Percentiles rank a stretch among this genome's conserved stretches.
Conservation (phyloP, 352 stramenopile species). For the Phytophthora citrophthora region DNA sequence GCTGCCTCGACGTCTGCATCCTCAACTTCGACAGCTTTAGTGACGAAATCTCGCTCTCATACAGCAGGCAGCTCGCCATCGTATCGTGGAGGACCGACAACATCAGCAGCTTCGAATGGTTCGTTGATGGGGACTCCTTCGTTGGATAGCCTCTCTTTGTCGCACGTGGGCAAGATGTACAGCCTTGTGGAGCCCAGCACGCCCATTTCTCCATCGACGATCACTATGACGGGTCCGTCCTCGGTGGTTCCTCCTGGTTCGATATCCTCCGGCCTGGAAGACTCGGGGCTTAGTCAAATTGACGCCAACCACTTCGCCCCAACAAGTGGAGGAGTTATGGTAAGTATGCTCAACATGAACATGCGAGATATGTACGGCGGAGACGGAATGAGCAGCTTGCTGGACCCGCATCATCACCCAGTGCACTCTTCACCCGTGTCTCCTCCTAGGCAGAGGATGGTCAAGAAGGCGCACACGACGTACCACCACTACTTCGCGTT, state of each 20-base stretch:
- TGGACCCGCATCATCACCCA: conserved; percentile 57
- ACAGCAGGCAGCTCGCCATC: conserved; percentile 26
- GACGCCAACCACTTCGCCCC: conserved; percentile 70
- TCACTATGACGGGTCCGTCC: conserved; percentile 45
- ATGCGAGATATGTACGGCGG: conserved; percentile 82
- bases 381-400: conserved; percentile 59
- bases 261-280: conserved; percentile 36
- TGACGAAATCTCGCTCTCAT: conserved; percentile 40
- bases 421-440: conserved; percentile 52
- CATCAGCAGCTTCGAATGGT: conserved; percentile 25
- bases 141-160: conserved; percentile 78
- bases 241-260: conserved; percentile 39
- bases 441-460: conserved; percentile 61
- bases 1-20: conserved; percentile 24
- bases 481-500: conserved; percentile 81
- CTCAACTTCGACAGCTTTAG: conserved; percentile 46
- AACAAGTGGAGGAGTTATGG: conserved; percentile 64
- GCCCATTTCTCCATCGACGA: conserved; percentile 53
- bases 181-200: conserved; percentile 77
- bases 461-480: conserved; percentile 69
- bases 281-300: conserved; percentile 46
- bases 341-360: conserved; percentile 84
- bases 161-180: conserved; percentile 86
- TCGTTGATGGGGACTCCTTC: conserved; percentile 32
- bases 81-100: conserved; percentile 20